These are phyloP conservation scores for Conoideocrella luteorostrata DNA, from an alignment of 2,329 filamentous ascomycete genomes.

Conservation along the genomic window DNA sequence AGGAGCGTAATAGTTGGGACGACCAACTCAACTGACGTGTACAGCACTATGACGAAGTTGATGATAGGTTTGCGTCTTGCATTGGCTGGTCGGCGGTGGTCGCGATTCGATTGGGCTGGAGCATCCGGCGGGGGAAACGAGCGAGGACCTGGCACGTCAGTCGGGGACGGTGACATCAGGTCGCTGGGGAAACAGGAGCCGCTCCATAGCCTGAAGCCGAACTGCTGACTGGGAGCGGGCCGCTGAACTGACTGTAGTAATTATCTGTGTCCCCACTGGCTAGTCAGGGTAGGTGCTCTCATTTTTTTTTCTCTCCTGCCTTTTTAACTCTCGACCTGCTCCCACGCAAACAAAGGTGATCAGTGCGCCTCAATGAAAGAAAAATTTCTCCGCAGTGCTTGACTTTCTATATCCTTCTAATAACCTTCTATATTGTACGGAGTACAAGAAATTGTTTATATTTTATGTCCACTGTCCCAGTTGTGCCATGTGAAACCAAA, in stretches of 20 bases:
- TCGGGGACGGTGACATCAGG: slow-evolving; percentile 11
- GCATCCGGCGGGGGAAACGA: not conserved
- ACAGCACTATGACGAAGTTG: not conserved
- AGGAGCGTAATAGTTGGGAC: not conserved
- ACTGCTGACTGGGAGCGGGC: too few species aligned
- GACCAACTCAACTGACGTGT: not conserved
- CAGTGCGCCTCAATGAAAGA: too few species aligned
- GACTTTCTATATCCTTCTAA: too few species aligned
- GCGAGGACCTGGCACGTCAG: not conserved
- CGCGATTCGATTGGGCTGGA: not conserved
- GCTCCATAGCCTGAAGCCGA: too few species aligned
- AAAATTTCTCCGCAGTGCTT: too few species aligned
- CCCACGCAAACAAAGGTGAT: too few species aligned
- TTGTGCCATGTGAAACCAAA: too few species aligned
- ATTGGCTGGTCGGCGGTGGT: not conserved
- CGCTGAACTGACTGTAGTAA: not conserved
- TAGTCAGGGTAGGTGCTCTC: not conserved
- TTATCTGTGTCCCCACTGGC: not conserved
- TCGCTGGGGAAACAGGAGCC: slow-evolving; percentile 11
- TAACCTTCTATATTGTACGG: too few species aligned
- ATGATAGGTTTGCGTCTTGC: not conserved
- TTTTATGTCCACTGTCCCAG: too few species aligned
- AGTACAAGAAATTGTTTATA: too few species aligned
- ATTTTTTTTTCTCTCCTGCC: slow-evolving; percentile 2
- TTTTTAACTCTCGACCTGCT: not conserved